Conservation (phyloP, 1,284 basidiomycete genomes). For the Cystobasidium sp. region DNA sequence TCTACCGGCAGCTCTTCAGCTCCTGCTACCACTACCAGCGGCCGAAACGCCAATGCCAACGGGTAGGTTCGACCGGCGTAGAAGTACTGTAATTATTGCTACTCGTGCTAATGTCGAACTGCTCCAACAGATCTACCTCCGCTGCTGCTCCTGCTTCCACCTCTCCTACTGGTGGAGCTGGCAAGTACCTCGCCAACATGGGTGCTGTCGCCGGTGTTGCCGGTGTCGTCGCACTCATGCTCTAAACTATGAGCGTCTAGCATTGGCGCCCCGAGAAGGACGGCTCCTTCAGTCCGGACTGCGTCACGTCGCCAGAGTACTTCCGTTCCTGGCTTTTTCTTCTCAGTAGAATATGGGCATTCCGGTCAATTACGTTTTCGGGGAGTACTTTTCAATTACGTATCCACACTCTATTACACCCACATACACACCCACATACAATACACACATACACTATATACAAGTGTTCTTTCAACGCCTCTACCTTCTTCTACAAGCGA, state of each 20-base stretch:
- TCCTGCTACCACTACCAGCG: slow-evolving; percentile 8
- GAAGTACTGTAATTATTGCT: neutral
- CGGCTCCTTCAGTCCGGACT: too few relatives aligned
- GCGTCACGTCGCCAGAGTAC: too few relatives aligned
- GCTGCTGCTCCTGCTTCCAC: slow-evolving; percentile 18
- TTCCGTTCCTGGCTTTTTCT: neutral
- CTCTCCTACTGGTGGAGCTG: slow-evolving; percentile 37
- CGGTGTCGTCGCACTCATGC: slow-evolving; percentile 33
- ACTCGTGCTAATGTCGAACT: neutral
- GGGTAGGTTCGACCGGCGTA: neutral
- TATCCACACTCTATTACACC: slow-evolving; percentile 20
- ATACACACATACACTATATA: neutral
- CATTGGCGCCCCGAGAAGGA: neutral
- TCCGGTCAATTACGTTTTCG: slow-evolving; percentile 2
- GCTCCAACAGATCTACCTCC: neutral
- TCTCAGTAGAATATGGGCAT: slow-evolving; percentile 8
- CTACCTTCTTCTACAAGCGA: too few relatives aligned
- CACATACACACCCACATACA: slow-evolving; percentile 14
- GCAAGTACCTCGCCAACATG: slow-evolving; percentile 30
- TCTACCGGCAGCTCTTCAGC: slow-evolving; percentile 1
- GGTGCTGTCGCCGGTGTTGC: slow-evolving; percentile 38
- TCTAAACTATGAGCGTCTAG: neutral
- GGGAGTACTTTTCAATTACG: neutral
- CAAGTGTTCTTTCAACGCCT: neutral
- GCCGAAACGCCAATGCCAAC: slow-evolving; percentile 28